A percentile compares a stretch with the other conserved stretches of the same genome.
phyloP scores from a whole-genome alignment of 2,329 filamentous ascomycete genomes.

The Alternaria triticimaculans region DNA sequence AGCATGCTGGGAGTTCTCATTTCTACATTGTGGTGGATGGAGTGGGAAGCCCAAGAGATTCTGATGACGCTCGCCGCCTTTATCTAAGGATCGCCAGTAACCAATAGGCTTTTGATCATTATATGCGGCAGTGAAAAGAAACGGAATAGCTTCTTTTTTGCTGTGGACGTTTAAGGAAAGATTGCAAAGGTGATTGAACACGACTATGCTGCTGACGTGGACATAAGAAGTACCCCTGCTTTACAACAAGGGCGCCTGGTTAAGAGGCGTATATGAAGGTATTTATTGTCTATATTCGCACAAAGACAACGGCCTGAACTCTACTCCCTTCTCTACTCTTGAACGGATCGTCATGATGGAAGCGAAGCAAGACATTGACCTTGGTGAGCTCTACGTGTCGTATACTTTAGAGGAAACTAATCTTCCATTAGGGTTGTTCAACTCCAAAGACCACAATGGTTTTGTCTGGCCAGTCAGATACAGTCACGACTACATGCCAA shows the following conservation, averaged over 20 bases:
- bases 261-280: not conserved
- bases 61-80: not conserved
- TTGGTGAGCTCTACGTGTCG: not conserved
- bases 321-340: not conserved
- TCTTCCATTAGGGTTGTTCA: not conserved
- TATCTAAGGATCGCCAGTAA: not conserved
- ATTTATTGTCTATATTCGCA: not conserved
- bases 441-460: not conserved
- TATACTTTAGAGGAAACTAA: not conserved
- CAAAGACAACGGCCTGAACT: not conserved
- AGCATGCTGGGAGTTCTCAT: not conserved
- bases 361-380: not conserved
- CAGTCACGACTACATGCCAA: not conserved
- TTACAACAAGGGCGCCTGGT: not conserved
- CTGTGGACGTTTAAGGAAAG: not conserved
- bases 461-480: not conserved
- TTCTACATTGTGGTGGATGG: not conserved
- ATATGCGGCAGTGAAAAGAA: not conserved
- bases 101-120: not conserved
- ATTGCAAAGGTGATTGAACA: not conserved
- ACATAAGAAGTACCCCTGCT: not conserved
- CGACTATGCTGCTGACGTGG: not conserved
- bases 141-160: not conserved
- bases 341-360: not conserved
- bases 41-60: not conserved